Base-by-base conservation (phyloP, 768 basidiomycete species). In the Infundibulicybe gibba region DNA sequence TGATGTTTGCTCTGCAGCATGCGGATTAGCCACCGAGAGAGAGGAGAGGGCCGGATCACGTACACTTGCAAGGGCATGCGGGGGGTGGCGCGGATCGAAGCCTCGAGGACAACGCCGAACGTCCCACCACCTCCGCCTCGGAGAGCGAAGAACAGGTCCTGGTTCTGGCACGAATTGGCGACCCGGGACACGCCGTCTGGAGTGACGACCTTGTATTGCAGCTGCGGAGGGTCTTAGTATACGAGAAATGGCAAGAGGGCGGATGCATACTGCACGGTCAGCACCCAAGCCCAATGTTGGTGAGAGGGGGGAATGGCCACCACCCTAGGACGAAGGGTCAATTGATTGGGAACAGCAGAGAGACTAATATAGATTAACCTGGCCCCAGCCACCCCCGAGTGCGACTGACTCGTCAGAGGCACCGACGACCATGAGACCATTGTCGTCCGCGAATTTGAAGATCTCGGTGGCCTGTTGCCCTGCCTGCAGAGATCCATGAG, bases 101-200 rank as follows among this genome's bases (percentile, higher is more conserved):
- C 57, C 38, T 59, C 66, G 6, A 71, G 56, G 13, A 75, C 73
- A 32, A 74, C 70, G n/a, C n/a, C n/a, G n/a, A n/a, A n/a, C n/a
- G n/a, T n/a, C n/a, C n/a, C n/a, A n/a, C n/a, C n/a, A n/a, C n/a
- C n/a, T n/a, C n/a, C n/a, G n/a, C n/a, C n/a, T n/a, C n/a, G n/a
- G n/a, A n/a, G n/a, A n/a, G n/a, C 79, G 47, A 70, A 81, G 61
- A 79, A 80, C 0, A 80, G n/a, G 59, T 80, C 78, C 44, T 64
- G 48, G 48, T 79, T 75, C 54, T 79, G 69, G 40, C 73, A 75
- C 9, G 63, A 67, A 57, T 77, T 80, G 2, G 64, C 77, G 1
- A 65, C 66, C 25, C 73, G 67, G 50, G 61, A 61, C 16, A 61
- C 49, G 0, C 79, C 79, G n/a, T n/a, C n/a, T n/a, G n/a, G n/a